These are phyloP conservation scores for Magnaporthiopsis incrustans DNA, from an alignment of 2,329 filamentous ascomycete species.

Conservation along the genomic window DNA sequence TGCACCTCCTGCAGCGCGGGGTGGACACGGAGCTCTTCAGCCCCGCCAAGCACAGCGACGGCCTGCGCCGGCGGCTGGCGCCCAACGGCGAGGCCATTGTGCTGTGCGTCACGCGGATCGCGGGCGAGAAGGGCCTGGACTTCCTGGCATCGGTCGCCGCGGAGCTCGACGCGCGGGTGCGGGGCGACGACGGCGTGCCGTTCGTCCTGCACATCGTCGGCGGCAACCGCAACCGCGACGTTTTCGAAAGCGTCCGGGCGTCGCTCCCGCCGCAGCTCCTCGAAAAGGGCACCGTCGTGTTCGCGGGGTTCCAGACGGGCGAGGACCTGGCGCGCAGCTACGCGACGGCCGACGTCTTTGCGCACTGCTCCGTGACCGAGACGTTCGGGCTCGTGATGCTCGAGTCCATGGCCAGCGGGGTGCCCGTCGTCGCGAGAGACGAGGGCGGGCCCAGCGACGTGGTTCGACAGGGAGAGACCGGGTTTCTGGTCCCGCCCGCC, in stretches of 20 bases:
- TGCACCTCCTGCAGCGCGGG: constrained; percentile 54
- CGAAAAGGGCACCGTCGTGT: constrained; percentile 47
- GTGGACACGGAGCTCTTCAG: constrained; percentile 57
- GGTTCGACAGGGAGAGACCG: constrained; percentile 49
- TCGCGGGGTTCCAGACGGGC: constrained; percentile 57
- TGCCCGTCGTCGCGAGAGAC: constrained; percentile 61
- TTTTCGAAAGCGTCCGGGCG: constrained; percentile 53
- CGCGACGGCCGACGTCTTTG: constrained; percentile 59
- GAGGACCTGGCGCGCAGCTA: constrained; percentile 56
- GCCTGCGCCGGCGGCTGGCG: constrained; percentile 45
- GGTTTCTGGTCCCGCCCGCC: constrained; percentile 52
- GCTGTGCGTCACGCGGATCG: constrained; percentile 57
- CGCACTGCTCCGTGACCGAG: constrained; percentile 65
- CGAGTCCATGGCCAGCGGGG: constrained; percentile 62
- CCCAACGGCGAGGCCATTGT: constrained; percentile 57
- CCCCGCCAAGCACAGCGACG: constrained; percentile 41
- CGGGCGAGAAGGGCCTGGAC: constrained; percentile 63
- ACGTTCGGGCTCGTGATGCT: constrained; percentile 65
- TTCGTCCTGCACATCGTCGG: constrained; percentile 63
- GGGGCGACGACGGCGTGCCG: constrained; percentile 23
- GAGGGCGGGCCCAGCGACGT: constrained; percentile 64
- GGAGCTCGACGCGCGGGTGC: constrained; percentile 39
- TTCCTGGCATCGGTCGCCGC: constrained; percentile 52
- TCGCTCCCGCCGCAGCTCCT: constrained; percentile 43
- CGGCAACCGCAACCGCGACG: constrained; percentile 55